A percentile compares a stretch with the other conserved stretches of the same genome.
These are phyloP conservation scores for Tricholoma hemisulphureum DNA, from an alignment of 768 basidiomycete species.

Conservation along the genomic window DNA sequence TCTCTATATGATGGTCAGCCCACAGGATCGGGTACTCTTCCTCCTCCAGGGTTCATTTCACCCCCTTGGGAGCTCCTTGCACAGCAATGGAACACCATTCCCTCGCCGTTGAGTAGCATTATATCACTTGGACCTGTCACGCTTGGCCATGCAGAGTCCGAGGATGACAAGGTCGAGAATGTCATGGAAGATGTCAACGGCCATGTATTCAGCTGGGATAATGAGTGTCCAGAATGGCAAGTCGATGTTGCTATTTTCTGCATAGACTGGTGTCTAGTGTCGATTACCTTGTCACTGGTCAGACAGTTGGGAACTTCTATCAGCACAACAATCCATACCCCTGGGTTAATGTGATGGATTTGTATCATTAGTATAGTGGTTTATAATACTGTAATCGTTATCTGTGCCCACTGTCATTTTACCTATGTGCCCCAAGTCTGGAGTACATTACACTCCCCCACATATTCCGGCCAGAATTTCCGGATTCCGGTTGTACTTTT, in stretches of 20 bases:
- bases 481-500: no score
- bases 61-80: slow-evolving; percentile 69
- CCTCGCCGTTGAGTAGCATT: slow-evolving; percentile 38
- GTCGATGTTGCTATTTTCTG: slow-evolving; percentile 59
- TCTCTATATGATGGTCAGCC: slow-evolving; percentile 90
- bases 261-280: slow-evolving; percentile 75
- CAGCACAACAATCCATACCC: slow-evolving; percentile 85
- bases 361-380: no score
- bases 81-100: slow-evolving; percentile 51
- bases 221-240: slow-evolving; percentile 66
- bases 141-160: slow-evolving; percentile 83
- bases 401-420: no score
- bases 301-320: slow-evolving; percentile 82
- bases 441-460: no score
- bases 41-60: slow-evolving; percentile 66
- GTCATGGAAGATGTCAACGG: slow-evolving; percentile 26
- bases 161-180: slow-evolving; percentile 53
- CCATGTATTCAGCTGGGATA: slow-evolving; percentile 84
- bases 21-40: slow-evolving; percentile 63
- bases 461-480: no score
- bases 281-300: slow-evolving; percentile 65
- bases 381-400: no score
- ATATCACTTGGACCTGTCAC: slow-evolving; percentile 55
- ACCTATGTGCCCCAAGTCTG: no score
- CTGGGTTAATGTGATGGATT: slow-evolving; percentile 47